These are phyloP conservation scores for Raphanus hybrid DNA, from an alignment of 441 rosid genomes.

Conservation along the genomic window DNA sequence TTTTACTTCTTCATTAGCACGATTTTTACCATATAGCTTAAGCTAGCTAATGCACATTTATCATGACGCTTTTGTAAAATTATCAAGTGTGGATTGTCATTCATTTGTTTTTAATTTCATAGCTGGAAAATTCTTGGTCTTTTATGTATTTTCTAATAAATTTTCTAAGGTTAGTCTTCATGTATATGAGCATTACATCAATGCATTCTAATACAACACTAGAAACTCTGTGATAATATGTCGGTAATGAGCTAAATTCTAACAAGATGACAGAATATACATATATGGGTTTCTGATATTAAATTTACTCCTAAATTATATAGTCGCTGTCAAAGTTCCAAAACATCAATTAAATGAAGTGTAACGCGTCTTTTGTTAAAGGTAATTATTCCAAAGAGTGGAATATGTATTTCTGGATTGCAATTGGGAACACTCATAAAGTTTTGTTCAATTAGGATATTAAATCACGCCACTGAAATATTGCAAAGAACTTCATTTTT, in stretches of 20 bases:
- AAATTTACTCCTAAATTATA: no score
- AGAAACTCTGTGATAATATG: not conserved
- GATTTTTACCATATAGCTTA: not conserved
- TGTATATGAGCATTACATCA: not conserved
- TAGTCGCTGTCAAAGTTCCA: constrained; percentile 7
- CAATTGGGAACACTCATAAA: constrained; percentile 9
- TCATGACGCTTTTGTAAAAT: not conserved
- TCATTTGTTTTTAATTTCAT: not conserved
- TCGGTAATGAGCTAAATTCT: not conserved
- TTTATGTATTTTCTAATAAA: not conserved
- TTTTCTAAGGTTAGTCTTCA: not conserved
- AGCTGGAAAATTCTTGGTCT: not conserved
- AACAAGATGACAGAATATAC: not conserved
- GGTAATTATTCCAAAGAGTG: constrained; percentile 19
- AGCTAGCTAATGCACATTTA: not conserved
- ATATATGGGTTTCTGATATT: not conserved
- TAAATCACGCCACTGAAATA: constrained; percentile 13
- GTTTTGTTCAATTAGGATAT: constrained; percentile 16
- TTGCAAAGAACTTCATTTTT: not conserved
- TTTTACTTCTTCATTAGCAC: not conserved
- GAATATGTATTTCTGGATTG: constrained; percentile 11
- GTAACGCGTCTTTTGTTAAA: constrained; percentile 20
- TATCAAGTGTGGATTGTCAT: not conserved
- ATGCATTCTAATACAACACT: not conserved
- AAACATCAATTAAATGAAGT: constrained; percentile 10